These are phyloP conservation scores for Lasiosphaeris hirsuta DNA, from an alignment of 495 filamentous ascomycete species.

Conservation along the genomic window DNA sequence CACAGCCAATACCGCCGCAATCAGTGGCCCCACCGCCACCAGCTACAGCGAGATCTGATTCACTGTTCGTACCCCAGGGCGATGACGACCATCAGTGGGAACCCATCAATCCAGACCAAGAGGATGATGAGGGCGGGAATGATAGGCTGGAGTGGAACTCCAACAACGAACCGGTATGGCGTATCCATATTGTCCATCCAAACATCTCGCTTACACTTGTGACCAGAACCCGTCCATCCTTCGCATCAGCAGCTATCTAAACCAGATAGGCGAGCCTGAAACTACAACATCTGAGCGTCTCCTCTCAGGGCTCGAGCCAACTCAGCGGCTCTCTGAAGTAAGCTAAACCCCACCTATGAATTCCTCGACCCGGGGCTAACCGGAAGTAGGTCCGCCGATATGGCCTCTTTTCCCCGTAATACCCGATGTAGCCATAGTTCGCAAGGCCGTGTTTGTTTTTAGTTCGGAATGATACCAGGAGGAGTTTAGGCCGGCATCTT, in stretches of 20 bases:
- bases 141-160: conserved; percentile 74
- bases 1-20: conserved; percentile 34
- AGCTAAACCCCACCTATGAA: conserved; percentile 3
- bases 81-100: conserved; percentile 81
- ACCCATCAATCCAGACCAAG: conserved; percentile 68
- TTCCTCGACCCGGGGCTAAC: conserved; percentile 6
- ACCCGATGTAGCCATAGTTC: conserved; percentile 17
- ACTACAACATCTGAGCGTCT: conserved; percentile 20
- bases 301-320: conserved; percentile 54
- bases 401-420: conserved; percentile 47
- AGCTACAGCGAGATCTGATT: conserved; percentile 63
- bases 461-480: background rate
- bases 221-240: conserved; percentile 33
- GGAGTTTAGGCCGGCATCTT: conserved; percentile 17
- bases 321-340: conserved; percentile 63
- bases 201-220: conserved; percentile 22
- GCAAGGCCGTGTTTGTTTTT: conserved; percentile 39
- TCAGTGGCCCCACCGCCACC: conserved; percentile 57
- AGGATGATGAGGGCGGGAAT: conserved; percentile 60
- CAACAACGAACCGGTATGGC: conserved; percentile 50
- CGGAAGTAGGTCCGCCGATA: conserved; percentile 44
- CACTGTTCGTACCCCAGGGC: conserved; percentile 68
- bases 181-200: background rate
- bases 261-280: conserved; percentile 30
- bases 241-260: conserved; percentile 34